Conservation (phyloP, 192 early-diverging fungal genomes). For the Phlyctochytrium arcticum region DNA sequence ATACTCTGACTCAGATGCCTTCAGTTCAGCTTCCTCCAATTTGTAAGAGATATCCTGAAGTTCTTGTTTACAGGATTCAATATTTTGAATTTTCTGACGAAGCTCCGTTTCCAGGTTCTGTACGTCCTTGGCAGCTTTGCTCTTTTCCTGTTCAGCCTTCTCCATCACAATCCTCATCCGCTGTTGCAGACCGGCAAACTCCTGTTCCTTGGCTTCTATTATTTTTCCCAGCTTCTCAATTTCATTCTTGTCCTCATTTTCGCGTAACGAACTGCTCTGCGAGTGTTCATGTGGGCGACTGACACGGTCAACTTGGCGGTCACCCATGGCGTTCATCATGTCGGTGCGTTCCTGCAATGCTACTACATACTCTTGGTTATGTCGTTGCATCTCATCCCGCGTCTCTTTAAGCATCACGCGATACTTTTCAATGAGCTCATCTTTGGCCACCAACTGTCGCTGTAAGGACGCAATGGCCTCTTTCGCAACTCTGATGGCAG, state of each 20-base stretch:
- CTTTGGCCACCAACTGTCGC: slow-evolving; percentile 38
- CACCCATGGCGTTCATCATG: slow-evolving; percentile 23
- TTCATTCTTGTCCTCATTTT: not conserved
- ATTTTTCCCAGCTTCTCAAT: not conserved
- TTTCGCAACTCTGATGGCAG: slow-evolving; percentile 36
- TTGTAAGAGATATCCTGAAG: not conserved
- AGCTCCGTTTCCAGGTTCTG: slow-evolving; percentile 20
- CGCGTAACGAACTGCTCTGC: not conserved
- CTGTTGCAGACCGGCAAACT: not conserved
- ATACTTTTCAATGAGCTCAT: slow-evolving; percentile 41
- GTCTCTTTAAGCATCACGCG: slow-evolving; percentile 35
- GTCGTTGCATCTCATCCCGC: slow-evolving; percentile 25
- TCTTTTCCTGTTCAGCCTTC: slow-evolving; percentile 11
- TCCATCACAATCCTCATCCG: slow-evolving; percentile 1
- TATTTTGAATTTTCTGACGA: slow-evolving; percentile 16
- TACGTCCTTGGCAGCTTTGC: slow-evolving; percentile 9
- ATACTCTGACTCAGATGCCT: slow-evolving; percentile 5
- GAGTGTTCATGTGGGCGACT: slow-evolving; percentile 8
- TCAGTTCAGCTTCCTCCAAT: not conserved
- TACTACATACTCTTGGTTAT: slow-evolving; percentile 19
- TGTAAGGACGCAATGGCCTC: slow-evolving; percentile 42
- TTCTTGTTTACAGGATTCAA: not conserved
- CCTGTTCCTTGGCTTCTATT: slow-evolving; percentile 16
- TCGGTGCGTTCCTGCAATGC: slow-evolving; percentile 16
- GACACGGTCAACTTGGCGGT: slow-evolving; percentile 24